Percentiles rank a stretch among this genome's conserved stretches.
These are phyloP conservation scores for Eucalyptus cladocalyx DNA, from an alignment of 345 rosid species.

Conservation along the genomic window DNA sequence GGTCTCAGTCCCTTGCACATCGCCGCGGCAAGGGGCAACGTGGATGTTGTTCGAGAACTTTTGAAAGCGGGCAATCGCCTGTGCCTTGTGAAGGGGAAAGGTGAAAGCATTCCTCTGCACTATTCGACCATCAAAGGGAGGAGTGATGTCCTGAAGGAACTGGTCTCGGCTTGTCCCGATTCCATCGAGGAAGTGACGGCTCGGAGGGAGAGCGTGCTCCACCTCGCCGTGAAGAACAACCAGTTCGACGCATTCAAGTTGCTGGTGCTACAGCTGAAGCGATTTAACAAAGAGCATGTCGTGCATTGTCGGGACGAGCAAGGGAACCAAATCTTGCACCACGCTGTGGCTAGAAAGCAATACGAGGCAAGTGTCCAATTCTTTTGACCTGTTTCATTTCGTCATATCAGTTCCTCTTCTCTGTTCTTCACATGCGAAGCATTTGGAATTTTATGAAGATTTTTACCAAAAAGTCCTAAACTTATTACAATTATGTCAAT, in stretches of 20 bases:
- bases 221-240: constrained; percentile 17
- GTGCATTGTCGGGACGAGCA: constrained; percentile 9
- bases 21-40: constrained; percentile 4
- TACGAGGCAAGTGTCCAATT: constrained; percentile 5
- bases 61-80: constrained; percentile 6
- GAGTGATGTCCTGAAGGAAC: constrained; percentile 4
- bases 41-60: constrained; percentile 5
- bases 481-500: no score
- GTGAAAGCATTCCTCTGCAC: constrained; percentile 23
- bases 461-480: not conserved
- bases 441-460: not conserved
- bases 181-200: constrained; percentile 8
- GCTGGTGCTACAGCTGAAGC: constrained; percentile 7
- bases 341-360: constrained; percentile 15
- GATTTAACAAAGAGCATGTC: constrained; percentile 1
- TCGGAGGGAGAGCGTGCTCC: constrained; percentile 17
- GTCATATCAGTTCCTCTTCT: not conserved
- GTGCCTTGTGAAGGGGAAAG: constrained; percentile 28
- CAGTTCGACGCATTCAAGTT: constrained; percentile 14
- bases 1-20: constrained; percentile 21
- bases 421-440: not conserved
- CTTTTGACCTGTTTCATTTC: not conserved
- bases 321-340: constrained; percentile 19
- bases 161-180: constrained; percentile 9
- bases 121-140: constrained; percentile 20